Percentiles rank a stretch among this genome's conserved stretches.
These are phyloP conservation scores for Hydnomerulius pinastri DNA, from an alignment of 768 basidiomycete genomes.

Conservation along the genomic window DNA sequence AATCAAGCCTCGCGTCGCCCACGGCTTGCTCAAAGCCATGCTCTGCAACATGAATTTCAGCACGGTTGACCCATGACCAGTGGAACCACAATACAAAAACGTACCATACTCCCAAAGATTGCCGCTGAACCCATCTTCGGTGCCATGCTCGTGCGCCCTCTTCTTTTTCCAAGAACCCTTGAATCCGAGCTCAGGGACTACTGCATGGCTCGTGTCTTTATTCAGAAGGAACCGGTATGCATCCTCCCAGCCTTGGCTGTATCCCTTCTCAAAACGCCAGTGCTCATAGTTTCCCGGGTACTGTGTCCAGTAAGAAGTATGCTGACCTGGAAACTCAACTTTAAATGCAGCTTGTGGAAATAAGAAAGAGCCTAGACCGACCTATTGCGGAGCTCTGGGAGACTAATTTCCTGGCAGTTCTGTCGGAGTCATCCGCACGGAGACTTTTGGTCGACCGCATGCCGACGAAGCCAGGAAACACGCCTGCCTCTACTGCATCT, in stretches of 20 bases:
- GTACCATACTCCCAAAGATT: conserved; percentile 70
- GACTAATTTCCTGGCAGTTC: conserved; percentile 28
- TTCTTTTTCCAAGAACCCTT: conserved; percentile 56
- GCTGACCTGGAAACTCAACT: conserved; percentile 33
- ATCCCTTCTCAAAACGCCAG: conserved; percentile 68
- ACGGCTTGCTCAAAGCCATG: conserved; percentile 66
- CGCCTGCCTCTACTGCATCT: conserved; percentile 62
- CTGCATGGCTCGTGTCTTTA: conserved; percentile 13
- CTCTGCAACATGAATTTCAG: conserved; percentile 34
- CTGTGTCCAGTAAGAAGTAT: conserved; percentile 45
- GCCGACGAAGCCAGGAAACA: conserved; percentile 59
- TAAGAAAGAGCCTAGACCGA: conserved; percentile 12
- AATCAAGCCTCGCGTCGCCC: conserved; percentile 42
- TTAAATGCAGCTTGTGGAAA: conserved; percentile 17
- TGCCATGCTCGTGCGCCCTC: conserved; percentile 46
- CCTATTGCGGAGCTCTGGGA: conserved; percentile 36
- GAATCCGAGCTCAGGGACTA: conserved; percentile 64
- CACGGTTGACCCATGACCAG: neutral
- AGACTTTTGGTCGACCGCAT: conserved; percentile 31
- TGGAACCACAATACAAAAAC: conserved; percentile 13
- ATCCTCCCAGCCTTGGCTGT: conserved; percentile 71
- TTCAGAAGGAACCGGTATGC: conserved; percentile 55
- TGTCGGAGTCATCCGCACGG: conserved; percentile 20
- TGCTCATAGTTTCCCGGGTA: conserved; percentile 64
- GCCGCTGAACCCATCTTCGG: conserved; percentile 37